These are phyloP conservation scores for Fusarium newnesense DNA, from an alignment of 2,329 filamentous ascomycete species.

Conservation along the genomic window DNA sequence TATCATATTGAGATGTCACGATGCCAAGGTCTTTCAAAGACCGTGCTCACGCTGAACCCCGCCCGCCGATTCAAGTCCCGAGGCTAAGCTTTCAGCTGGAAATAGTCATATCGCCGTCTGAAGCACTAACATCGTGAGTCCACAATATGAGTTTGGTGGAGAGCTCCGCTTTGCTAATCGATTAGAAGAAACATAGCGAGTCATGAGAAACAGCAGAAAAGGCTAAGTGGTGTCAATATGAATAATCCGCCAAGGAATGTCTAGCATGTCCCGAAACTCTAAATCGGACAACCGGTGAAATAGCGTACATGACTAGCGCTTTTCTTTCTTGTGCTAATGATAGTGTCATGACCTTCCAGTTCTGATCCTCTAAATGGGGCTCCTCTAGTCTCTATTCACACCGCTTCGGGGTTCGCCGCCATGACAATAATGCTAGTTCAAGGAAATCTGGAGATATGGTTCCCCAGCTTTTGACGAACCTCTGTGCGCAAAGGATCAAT, in stretches of 20 bases:
- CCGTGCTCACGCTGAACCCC: background rate
- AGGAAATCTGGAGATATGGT: background rate
- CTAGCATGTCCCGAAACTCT: background rate
- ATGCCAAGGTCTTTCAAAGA: background rate
- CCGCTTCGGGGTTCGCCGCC: background rate
- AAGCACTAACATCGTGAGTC: background rate
- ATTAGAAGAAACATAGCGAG: background rate
- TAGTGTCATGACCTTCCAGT: background rate
- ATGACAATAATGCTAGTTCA: background rate
- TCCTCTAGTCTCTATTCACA: fast-evolving
- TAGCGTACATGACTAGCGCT: background rate
- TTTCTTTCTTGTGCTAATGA: background rate
- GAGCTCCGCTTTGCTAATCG: too few relatives aligned
- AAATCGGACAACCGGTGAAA: background rate
- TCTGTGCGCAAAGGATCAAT: background rate
- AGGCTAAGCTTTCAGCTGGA: background rate
- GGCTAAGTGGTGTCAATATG: background rate
- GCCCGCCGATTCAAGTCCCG: fast-evolving
- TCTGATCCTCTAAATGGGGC: background rate
- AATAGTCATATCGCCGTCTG: background rate
- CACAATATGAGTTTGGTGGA: background rate
- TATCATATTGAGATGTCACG: background rate
- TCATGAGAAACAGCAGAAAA: background rate
- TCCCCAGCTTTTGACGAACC: background rate
- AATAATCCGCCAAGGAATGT: background rate